A percentile compares a stretch with the other conserved stretches of the same genome.
Evolutionary conservation across 2,329 filamentous ascomycete species (phyloP).

Genomic region (Cercospora berteroae): DNA sequence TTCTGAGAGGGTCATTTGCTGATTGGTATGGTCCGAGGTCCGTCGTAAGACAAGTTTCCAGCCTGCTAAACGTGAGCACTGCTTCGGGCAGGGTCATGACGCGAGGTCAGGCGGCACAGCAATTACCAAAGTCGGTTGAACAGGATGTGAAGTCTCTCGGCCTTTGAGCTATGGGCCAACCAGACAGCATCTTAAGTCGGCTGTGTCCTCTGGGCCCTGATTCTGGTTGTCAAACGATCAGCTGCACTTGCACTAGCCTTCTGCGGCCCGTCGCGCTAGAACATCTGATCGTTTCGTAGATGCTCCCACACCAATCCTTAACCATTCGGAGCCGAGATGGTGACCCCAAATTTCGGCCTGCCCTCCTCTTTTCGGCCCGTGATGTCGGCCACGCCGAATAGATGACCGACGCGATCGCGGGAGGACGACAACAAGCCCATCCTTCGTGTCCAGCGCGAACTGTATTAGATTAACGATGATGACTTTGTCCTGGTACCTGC

Average conservation of each 20-base stretch:
- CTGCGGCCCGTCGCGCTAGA: slow-evolving; percentile 2
- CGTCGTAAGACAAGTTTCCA: neutral
- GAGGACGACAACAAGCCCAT: neutral
- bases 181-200: neutral
- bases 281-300: neutral
- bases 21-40: neutral
- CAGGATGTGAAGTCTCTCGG: neutral
- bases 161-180: neutral
- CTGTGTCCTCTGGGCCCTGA: slow-evolving; percentile 8
- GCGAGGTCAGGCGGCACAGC: neutral
- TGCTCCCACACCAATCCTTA: neutral
- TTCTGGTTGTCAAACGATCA: slow-evolving; percentile 12
- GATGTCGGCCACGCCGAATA: slow-evolving; percentile 6
- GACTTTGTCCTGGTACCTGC: neutral
- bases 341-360: neutral
- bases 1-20: neutral
- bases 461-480: neutral
- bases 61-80: neutral
- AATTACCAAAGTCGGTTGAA: neutral
- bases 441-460: neutral
- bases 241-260: neutral
- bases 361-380: slow-evolving; percentile 2
- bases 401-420: neutral
- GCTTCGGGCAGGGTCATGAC: neutral
- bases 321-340: slow-evolving; percentile 1